These are phyloP conservation scores for Cajanus cajan DNA, from an alignment of 306 rosid genomes.

Conservation along the genomic window DNA sequence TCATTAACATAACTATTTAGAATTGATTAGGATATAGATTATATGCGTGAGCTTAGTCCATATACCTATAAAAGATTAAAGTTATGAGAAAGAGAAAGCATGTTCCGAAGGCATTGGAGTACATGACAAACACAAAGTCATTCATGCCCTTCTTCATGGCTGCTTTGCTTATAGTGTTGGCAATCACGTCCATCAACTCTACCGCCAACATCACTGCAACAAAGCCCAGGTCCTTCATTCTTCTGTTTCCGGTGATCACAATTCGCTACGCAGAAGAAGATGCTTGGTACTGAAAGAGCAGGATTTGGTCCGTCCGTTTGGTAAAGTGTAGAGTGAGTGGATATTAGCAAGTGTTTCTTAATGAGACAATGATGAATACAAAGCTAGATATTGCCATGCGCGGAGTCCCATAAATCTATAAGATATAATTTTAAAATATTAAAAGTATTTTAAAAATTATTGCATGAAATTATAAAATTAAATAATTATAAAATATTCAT, in stretches of 20 bases:
- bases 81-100: not conserved
- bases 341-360: no score
- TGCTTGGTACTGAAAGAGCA: no score
- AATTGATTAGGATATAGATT: not conserved
- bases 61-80: not conserved
- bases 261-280: not conserved
- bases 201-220: not conserved
- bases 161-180: not conserved
- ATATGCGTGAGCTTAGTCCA: not conserved
- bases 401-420: no score
- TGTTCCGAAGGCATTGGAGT: not conserved
- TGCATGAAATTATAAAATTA: no score
- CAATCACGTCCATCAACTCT: not conserved
- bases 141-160: slow-evolving; percentile 2
- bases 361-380: no score
- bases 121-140: not conserved
- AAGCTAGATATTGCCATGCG: no score
- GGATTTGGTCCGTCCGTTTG: no score
- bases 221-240: not conserved
- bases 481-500: no score
- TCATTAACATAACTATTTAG: not conserved
- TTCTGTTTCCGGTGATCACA: no score
- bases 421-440: no score
- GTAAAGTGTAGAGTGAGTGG: no score
- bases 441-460: no score